phyloP scores from a whole-genome alignment of 805 yeast species.

The Komagataella mondaviorum region DNA sequence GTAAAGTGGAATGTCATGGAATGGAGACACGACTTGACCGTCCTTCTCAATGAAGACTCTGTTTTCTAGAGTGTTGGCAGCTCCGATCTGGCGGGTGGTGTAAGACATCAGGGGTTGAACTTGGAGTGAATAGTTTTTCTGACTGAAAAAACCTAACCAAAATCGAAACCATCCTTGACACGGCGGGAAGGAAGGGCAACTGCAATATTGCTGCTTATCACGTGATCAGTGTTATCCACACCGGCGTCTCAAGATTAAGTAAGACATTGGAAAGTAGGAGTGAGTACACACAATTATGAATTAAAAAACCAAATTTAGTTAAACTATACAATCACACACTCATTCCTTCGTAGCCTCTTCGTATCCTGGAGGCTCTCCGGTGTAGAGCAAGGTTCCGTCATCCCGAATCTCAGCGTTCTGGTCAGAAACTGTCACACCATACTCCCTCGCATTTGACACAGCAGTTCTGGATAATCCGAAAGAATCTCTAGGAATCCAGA shows the following conservation, averaged over 20 bases:
- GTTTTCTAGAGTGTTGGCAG: conserved; percentile 91
- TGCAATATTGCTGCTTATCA: neutral
- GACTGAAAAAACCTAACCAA: neutral
- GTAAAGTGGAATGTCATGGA: conserved; percentile 87
- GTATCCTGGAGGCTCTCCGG: conserved; percentile 63
- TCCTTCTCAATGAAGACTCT: conserved; percentile 83
- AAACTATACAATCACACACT: neutral
- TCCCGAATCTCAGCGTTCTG: conserved; percentile 45
- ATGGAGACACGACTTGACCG: conserved; percentile 89
- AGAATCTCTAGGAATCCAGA: conserved; percentile 62
- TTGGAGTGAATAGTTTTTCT: neutral
- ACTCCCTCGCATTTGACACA: conserved; percentile 35
- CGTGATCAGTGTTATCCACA: neutral
- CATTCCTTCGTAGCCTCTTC: conserved; percentile 27
- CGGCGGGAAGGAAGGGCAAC: neutral
- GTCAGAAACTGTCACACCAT: conserved; percentile 40
- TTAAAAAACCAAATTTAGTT: neutral
- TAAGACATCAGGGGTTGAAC: conserved; percentile 42
- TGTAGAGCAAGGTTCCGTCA: conserved; percentile 36
- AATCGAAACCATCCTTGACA: neutral
- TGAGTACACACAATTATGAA: neutral
- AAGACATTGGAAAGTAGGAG: neutral
- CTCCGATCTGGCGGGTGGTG: conserved; percentile 88
- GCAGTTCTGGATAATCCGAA: conserved; percentile 54
- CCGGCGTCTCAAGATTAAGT: neutral